These are phyloP conservation scores for Erysimum cheiri DNA, from an alignment of 441 rosid species.

Conservation along the genomic window DNA sequence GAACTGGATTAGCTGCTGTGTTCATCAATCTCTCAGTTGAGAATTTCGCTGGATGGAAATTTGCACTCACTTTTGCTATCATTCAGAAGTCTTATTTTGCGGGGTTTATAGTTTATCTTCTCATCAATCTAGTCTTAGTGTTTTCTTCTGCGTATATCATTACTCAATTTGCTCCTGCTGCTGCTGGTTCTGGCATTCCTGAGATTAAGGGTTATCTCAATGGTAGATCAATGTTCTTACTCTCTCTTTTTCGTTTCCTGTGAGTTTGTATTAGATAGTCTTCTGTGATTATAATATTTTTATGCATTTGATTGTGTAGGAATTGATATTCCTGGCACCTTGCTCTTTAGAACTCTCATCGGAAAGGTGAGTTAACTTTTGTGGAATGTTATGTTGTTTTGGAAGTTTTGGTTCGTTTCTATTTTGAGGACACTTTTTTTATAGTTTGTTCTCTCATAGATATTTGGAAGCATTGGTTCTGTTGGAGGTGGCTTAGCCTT, in stretches of 20 bases:
- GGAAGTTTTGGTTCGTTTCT: background rate
- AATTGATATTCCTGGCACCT: conserved; percentile 86
- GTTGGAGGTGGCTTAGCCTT: conserved; percentile 99
- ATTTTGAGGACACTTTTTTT: conserved; percentile 20
- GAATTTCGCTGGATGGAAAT: conserved; percentile 99
- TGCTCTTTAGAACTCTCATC: conserved; percentile 93
- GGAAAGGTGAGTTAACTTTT: conserved; percentile 75
- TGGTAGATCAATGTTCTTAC: conserved; percentile 50
- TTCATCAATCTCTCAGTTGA: conserved; percentile 95
- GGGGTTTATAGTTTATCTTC: conserved; percentile 76
- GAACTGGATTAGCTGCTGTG: conserved; percentile 96
- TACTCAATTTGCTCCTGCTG: conserved; percentile 93
- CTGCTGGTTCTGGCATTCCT: conserved; percentile 99
- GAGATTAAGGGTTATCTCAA: conserved; percentile 98
- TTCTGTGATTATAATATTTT: background rate
- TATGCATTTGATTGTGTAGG: conserved; percentile 53
- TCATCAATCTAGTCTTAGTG: conserved; percentile 82
- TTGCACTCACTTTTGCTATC: conserved; percentile 71
- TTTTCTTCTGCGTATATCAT: conserved; percentile 88
- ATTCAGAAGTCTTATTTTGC: conserved; percentile 91
- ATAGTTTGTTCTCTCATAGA: conserved; percentile 55
- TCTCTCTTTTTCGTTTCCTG: background rate
- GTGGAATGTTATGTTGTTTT: conserved; percentile 7
- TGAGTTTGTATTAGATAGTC: background rate
- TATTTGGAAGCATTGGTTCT: conserved; percentile 97